Evolutionary conservation across 2,329 filamentous ascomycete species (phyloP).

Genomic region (Talaromyces albobiverticillius): DNA sequence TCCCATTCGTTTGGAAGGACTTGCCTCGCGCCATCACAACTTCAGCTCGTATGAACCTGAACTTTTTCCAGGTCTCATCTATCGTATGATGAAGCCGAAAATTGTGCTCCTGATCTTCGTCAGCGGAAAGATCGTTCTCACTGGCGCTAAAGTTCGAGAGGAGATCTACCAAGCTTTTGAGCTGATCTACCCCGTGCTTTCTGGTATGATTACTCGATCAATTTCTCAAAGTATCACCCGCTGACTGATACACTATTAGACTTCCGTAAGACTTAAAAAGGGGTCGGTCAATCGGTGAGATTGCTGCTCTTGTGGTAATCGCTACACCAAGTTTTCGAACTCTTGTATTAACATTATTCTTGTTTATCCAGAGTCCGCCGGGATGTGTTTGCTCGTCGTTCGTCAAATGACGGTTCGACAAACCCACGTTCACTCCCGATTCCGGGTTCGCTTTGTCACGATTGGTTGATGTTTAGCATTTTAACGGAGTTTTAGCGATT

Average conservation of each 20-base stretch:
- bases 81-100: constrained; percentile 99
- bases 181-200: constrained; percentile 94
- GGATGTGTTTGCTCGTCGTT: constrained; percentile 14
- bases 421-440: constrained; percentile 5
- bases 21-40: constrained; percentile 96
- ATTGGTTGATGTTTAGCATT: constrained; percentile 41
- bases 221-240: constrained; percentile 16
- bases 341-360: constrained; percentile 30
- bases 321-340: constrained; percentile 8
- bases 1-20: constrained; percentile 91
- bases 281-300: constrained; percentile 11
- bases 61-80: constrained; percentile 97
- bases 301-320: constrained; percentile 20
- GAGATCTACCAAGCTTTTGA: constrained; percentile 97
- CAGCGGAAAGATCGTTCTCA: constrained; percentile 95
- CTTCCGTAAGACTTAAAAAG: constrained; percentile 59
- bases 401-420: constrained; percentile 17
- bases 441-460: constrained; percentile 26
- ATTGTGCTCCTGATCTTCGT: constrained; percentile 98
- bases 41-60: constrained; percentile 99
- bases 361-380: constrained; percentile 11
- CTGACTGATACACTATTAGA: constrained; percentile 41
- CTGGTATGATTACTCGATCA: constrained; percentile 57
- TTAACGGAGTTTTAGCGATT: constrained; percentile 46
- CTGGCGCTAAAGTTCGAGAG: constrained; percentile 94